phyloP scores from a whole-genome alignment of 495 filamentous ascomycete species.

The Pyrenula massariospora region DNA sequence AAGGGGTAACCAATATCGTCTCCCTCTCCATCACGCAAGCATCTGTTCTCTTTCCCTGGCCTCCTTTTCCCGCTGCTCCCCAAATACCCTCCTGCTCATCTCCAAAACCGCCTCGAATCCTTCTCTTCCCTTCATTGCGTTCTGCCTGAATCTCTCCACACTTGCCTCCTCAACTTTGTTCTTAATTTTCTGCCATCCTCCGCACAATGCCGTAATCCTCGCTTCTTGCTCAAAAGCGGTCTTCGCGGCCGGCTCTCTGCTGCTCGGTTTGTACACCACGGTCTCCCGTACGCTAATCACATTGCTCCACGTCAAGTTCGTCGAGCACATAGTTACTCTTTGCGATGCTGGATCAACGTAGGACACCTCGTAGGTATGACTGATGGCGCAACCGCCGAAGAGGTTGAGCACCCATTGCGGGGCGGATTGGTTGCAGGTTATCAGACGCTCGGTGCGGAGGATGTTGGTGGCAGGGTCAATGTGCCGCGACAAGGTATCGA shows the following conservation, averaged over 20 bases:
- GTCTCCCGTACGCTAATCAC: constrained; percentile 83
- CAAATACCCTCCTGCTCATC: constrained; percentile 86
- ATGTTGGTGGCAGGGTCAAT: constrained; percentile 78
- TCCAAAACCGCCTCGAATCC: constrained; percentile 90
- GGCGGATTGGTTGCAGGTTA: constrained; percentile 82
- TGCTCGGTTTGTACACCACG: constrained; percentile 62
- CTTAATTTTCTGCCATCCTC: constrained; percentile 91
- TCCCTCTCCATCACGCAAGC: not conserved
- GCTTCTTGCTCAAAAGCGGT: constrained; percentile 83
- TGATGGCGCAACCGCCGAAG: constrained; percentile 59
- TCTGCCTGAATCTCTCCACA: constrained; percentile 79
- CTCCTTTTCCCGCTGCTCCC: constrained; percentile 71
- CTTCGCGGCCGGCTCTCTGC: constrained; percentile 35
- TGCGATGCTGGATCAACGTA: constrained; percentile 75
- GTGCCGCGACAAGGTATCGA: constrained; percentile 77
- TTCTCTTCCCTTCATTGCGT: constrained; percentile 76
- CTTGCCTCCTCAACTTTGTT: constrained; percentile 87
- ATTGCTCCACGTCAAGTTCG: constrained; percentile 83
- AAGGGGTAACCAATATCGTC: no score
- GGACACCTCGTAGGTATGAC: constrained; percentile 85
- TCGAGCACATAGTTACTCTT: constrained; percentile 87
- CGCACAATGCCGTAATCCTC: constrained; percentile 84
- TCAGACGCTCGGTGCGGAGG: constrained; percentile 90
- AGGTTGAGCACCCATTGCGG: constrained; percentile 77
- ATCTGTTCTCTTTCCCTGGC: constrained; percentile 4